These are phyloP conservation scores for Pulveroboletus frians DNA, from an alignment of 768 basidiomycete species.

Conservation along the genomic window DNA sequence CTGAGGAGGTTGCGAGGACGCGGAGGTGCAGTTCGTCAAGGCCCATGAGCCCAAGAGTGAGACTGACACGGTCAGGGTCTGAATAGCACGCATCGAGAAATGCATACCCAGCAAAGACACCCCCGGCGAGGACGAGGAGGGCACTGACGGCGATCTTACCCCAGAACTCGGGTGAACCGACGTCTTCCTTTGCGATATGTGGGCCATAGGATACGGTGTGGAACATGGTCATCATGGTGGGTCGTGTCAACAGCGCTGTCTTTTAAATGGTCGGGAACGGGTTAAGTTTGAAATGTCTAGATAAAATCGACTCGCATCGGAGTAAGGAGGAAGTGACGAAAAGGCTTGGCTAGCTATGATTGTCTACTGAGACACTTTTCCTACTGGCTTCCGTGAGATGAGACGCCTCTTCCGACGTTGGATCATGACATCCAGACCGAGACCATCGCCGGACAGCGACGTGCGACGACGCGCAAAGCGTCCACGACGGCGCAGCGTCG, in stretches of 20 bases:
- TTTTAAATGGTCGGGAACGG: too few relatives aligned
- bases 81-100: neutral
- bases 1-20: constrained; percentile 77
- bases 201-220: neutral
- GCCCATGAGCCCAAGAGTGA: constrained; percentile 92
- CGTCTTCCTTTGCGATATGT: constrained; percentile 20
- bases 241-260: too few relatives aligned
- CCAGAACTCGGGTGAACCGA: constrained; percentile 66
- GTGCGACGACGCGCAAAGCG: constrained; percentile 29
- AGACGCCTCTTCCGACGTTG: neutral
- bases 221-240: neutral
- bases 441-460: neutral
- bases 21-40: constrained; percentile 87
- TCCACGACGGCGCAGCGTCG: constrained; percentile 24
- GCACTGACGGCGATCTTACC: constrained; percentile 64
- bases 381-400: too few relatives aligned
- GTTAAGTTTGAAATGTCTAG: too few relatives aligned
- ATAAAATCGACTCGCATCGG: too few relatives aligned
- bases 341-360: too few relatives aligned
- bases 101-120: constrained; percentile 83
- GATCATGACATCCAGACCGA: constrained; percentile 4
- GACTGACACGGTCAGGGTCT: constrained; percentile 34
- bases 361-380: too few relatives aligned
- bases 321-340: too few relatives aligned
- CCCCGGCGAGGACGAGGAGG: constrained; percentile 74